These are phyloP conservation scores for Neurospora intermedia DNA, from an alignment of 495 filamentous ascomycete species.

Conservation along the genomic window DNA sequence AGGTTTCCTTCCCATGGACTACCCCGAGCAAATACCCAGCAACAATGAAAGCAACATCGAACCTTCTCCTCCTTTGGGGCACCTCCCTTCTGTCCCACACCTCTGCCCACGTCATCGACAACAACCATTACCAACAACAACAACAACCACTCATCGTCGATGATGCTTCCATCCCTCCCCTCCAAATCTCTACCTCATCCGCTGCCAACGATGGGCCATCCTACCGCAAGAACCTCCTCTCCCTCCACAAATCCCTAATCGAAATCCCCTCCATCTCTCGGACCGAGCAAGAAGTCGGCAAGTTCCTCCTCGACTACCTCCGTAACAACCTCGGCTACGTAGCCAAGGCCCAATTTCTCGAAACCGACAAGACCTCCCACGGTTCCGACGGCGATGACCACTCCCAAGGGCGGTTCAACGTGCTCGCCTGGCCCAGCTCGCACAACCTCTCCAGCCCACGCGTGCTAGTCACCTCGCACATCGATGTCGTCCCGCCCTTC, in stretches of 20 bases:
- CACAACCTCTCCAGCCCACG: slow-evolving; percentile 34
- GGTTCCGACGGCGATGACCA: slow-evolving; percentile 9
- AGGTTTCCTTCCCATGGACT: background rate
- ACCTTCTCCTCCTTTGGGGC: background rate
- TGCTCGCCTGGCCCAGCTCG: slow-evolving; percentile 59
- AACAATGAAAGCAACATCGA: background rate
- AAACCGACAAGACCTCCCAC: slow-evolving; percentile 34
- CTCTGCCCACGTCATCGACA: background rate
- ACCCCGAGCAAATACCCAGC: background rate
- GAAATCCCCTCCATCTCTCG: slow-evolving; percentile 65
- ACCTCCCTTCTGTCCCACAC: background rate
- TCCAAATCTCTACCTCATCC: background rate
- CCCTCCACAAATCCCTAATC: slow-evolving; percentile 67
- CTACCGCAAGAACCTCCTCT: slow-evolving; percentile 47
- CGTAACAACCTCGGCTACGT: slow-evolving; percentile 22
- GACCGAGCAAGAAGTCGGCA: slow-evolving; percentile 57
- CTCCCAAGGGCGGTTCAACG: slow-evolving; percentile 49
- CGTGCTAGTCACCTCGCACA: slow-evolving; percentile 65
- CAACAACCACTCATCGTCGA: background rate
- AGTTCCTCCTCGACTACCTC: slow-evolving; percentile 61
- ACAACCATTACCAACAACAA: background rate
- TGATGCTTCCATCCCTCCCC: background rate
- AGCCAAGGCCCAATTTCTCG: slow-evolving; percentile 54
- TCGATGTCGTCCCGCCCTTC: slow-evolving; percentile 61
- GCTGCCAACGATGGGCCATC: slow-evolving; percentile 8